Conservation (phyloP, 805 yeast genomes). For the Peterozyma xylosa region DNA sequence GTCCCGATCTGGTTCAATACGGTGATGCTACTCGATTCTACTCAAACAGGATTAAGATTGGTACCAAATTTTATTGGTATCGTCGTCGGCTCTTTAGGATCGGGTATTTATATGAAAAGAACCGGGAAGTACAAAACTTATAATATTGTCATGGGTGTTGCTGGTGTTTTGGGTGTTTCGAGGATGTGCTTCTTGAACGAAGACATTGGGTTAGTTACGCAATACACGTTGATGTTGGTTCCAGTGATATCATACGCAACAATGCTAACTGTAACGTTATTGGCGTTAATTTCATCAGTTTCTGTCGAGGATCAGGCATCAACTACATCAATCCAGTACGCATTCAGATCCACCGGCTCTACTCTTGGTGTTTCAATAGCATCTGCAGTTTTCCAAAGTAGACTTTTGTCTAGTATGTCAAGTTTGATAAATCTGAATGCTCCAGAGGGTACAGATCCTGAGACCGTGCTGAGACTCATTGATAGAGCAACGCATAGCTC, state of each 20-base stretch:
- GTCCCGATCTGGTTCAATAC: constrained; percentile 62
- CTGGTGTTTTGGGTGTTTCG: constrained; percentile 36
- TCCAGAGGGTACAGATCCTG: not conserved
- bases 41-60: constrained; percentile 48
- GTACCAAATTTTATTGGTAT: constrained; percentile 58
- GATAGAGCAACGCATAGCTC: constrained; percentile 7
- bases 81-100: constrained; percentile 52
- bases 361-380: constrained; percentile 72
- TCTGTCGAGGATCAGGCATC: constrained; percentile 65
- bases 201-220: constrained; percentile 22
- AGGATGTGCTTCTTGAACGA: constrained; percentile 20
- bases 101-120: constrained; percentile 58
- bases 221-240: constrained; percentile 33
- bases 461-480: constrained; percentile 3
- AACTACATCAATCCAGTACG: constrained; percentile 78
- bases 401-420: constrained; percentile 25
- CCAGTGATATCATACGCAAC: constrained; percentile 60
- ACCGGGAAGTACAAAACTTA: constrained; percentile 57
- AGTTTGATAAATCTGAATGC: constrained; percentile 6
- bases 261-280: constrained; percentile 56
- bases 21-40: constrained; percentile 43
- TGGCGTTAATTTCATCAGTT: constrained; percentile 69
- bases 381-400: constrained; percentile 55
- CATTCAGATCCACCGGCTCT: constrained; percentile 82
- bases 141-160: constrained; percentile 29